Evolutionary conservation across 2,329 filamentous ascomycete species (phyloP).

Genomic region (Mycosphaerella sp.): DNA sequence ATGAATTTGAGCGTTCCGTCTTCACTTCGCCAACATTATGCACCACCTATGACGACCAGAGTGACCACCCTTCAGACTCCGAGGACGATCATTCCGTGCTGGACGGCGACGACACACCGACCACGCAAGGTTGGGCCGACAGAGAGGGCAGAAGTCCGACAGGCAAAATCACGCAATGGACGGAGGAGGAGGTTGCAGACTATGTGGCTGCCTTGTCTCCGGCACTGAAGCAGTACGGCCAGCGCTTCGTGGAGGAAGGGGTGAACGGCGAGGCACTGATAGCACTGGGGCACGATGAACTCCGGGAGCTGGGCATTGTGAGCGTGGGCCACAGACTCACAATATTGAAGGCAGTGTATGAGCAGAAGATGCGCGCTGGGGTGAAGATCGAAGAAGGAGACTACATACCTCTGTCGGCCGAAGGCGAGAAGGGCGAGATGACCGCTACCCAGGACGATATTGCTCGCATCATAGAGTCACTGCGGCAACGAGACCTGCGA

Average conservation of each 20-base stretch:
- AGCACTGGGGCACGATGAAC: conserved; percentile 80
- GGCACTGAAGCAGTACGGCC: conserved; percentile 32
- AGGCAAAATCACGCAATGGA: conserved; percentile 73
- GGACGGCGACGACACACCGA: conserved; percentile 64
- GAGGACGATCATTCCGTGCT: conserved; percentile 34
- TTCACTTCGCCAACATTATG: conserved; percentile 60
- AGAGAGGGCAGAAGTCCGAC: conserved; percentile 51
- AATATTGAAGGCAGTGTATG: conserved; percentile 92
- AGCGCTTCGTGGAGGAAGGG: conserved; percentile 65
- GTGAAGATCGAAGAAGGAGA: conserved; percentile 87
- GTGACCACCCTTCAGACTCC: conserved; percentile 56
- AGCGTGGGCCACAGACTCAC: conserved; percentile 93
- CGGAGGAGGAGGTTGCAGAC: conserved; percentile 80
- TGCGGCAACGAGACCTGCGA: conserved; percentile 82
- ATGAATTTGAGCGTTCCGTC: conserved; percentile 70
- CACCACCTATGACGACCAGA: conserved; percentile 56
- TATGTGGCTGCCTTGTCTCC: conserved; percentile 55
- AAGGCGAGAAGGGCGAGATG: conserved; percentile 76
- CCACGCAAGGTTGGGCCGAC: conserved; percentile 46
- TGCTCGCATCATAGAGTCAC: conserved; percentile 79
- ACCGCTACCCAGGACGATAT: conserved; percentile 91
- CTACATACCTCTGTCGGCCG: conserved; percentile 86
- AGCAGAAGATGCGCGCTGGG: conserved; percentile 90
- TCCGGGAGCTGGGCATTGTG: conserved; percentile 88
- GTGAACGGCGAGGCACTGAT: conserved; percentile 89